Percentiles rank a stretch among this genome's conserved stretches.
Evolutionary conservation across 2,329 filamentous ascomycete genomes (phyloP).

Genomic region (Trichoderma guizhouense): DNA sequence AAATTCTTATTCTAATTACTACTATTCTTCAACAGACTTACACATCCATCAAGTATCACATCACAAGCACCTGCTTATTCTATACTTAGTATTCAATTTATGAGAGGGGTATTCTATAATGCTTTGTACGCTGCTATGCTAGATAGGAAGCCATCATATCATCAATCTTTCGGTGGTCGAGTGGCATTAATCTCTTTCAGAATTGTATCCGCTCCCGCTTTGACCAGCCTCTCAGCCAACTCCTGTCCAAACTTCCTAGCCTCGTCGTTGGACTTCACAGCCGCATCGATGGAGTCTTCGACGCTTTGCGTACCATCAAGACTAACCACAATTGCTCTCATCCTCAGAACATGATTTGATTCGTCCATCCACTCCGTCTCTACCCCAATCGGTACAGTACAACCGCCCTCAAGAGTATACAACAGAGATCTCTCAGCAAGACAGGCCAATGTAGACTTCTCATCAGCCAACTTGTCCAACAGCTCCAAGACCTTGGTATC

Average conservation of each 20-base stretch:
- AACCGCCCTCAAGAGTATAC: slow-evolving; percentile 9
- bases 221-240: slow-evolving; percentile 8
- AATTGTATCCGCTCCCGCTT: slow-evolving; percentile 1
- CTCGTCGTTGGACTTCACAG: background rate
- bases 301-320: slow-evolving; percentile 3
- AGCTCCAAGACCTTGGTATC: background rate
- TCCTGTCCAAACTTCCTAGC: background rate
- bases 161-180: slow-evolving; percentile 6
- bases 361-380: slow-evolving; percentile 14
- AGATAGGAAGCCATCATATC: background rate
- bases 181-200: slow-evolving; percentile 7
- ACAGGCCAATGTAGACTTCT: slow-evolving; percentile 6
- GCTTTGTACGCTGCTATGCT: background rate
- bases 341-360: background rate
- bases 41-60: background rate
- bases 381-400: slow-evolving; percentile 7
- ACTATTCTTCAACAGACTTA: background rate
- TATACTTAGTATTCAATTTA: background rate
- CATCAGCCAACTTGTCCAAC: background rate
- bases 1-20: background rate
- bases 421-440: slow-evolving; percentile 12
- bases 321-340: slow-evolving; percentile 14
- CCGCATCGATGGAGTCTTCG: slow-evolving; percentile 5
- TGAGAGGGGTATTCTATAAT: background rate
- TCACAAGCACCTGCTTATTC: background rate